These are phyloP conservation scores for Capsicum chinense DNA, from an alignment of 257 asterid genomes.

Conservation along the genomic window DNA sequence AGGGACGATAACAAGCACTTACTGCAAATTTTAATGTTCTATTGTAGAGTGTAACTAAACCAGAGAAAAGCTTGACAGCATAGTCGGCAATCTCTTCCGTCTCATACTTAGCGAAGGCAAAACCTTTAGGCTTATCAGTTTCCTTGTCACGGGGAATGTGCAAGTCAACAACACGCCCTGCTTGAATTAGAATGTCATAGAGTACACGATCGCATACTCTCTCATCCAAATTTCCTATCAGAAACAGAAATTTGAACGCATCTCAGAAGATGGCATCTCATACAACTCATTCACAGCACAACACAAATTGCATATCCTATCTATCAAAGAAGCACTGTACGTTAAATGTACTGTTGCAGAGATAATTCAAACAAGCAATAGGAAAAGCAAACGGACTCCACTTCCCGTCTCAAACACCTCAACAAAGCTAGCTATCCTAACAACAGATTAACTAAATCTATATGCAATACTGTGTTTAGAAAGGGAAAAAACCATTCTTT, in stretches of 20 bases:
- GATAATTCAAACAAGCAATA: conserved; percentile 16
- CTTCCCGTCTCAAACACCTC: not conserved
- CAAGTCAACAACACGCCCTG: conserved; percentile 82
- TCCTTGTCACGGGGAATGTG: conserved; percentile 87
- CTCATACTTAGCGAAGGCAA: conserved; percentile 89
- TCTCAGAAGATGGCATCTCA: conserved; percentile 2
- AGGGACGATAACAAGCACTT: conserved; percentile 31
- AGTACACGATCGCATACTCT: conserved; percentile 82
- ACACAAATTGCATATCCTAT: not conserved
- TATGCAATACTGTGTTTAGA: not conserved
- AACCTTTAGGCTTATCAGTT: conserved; percentile 82
- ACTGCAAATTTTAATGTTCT: conserved; percentile 84
- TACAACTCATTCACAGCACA: conserved; percentile 19
- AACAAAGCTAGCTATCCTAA: not conserved
- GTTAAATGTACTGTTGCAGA: not conserved
- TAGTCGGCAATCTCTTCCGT: conserved; percentile 84
- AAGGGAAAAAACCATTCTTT: not conserved
- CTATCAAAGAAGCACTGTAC: not conserved
- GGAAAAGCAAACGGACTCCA: not conserved
- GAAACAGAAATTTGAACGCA: not conserved
- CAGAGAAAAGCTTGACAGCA: conserved; percentile 92
- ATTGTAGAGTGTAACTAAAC: conserved; percentile 76
- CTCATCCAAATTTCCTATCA: conserved; percentile 84
- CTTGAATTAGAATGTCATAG: conserved; percentile 95
- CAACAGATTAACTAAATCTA: not conserved